phyloP scores from a whole-genome alignment of 2,329 filamentous ascomycete genomes.

The Xylaria sp. region DNA sequence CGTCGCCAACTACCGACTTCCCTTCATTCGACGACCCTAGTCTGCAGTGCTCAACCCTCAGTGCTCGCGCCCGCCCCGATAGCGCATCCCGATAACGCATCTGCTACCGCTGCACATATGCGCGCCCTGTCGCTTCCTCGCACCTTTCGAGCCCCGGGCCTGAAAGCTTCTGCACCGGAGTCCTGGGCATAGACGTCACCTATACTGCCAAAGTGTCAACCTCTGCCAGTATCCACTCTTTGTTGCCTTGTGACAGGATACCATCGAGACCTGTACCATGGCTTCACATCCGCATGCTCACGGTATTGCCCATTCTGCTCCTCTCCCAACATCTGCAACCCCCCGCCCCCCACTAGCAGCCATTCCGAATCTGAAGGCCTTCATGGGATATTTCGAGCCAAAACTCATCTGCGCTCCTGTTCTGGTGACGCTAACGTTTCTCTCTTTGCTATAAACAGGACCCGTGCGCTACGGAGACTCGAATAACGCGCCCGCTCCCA shows the following conservation, averaged over 20 bases:
- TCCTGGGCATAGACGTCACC: conserved; percentile 10
- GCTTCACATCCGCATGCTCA: conserved; percentile 32
- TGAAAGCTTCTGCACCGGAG: conserved; percentile 26
- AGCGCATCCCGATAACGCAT: conserved; percentile 8
- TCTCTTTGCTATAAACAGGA: conserved; percentile 40
- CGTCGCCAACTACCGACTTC: not conserved
- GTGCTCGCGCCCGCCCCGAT: not conserved
- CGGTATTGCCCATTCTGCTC: conserved; percentile 26
- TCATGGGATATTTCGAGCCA: not conserved
- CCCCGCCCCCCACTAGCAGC: not conserved
- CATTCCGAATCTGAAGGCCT: not conserved
- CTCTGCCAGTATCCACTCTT: conserved; percentile 26
- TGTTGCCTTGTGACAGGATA: conserved; percentile 28
- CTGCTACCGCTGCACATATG: conserved; percentile 28
- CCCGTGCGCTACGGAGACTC: conserved; percentile 44
- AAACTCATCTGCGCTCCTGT: not conserved
- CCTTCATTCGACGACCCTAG: not conserved
- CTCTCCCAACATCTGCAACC: conserved; percentile 1
- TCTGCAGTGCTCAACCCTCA: not conserved
- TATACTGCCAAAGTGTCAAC: conserved; percentile 7
- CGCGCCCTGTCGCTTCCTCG: conserved; percentile 26
- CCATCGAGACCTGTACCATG: conserved; percentile 26
- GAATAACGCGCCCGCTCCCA: conserved; percentile 38
- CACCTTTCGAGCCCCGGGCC: conserved; percentile 31
- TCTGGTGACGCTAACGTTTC: conserved; percentile 23